These are phyloP conservation scores for Carex littledalei DNA, from an alignment of 176 grass and related monocot genomes.

Conservation along the genomic window DNA sequence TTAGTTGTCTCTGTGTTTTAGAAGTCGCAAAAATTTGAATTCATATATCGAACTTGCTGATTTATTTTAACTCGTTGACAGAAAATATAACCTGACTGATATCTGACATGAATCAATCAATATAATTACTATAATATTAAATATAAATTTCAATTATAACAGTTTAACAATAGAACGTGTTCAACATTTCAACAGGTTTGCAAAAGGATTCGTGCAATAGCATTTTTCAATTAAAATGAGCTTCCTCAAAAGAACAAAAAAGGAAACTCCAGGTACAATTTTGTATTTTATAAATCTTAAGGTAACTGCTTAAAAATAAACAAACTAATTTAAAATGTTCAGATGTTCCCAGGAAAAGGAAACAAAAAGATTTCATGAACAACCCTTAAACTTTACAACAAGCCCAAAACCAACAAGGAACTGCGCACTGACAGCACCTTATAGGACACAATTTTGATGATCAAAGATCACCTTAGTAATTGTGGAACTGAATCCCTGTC, in stretches of 20 bases:
- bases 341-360: background rate
- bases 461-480: background rate
- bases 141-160: background rate
- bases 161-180: background rate
- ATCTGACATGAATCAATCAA: background rate
- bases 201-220: background rate
- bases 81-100: background rate
- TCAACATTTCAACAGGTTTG: background rate
- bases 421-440: background rate
- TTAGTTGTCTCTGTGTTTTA: background rate
- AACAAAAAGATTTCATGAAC: background rate
- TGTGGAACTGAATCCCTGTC: background rate
- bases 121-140: background rate
- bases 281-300: background rate
- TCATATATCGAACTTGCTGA: background rate
- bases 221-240: background rate
- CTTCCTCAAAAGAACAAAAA: background rate
- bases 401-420: background rate
- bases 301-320: background rate
- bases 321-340: background rate
- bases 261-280: background rate
- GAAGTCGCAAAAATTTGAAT: background rate
- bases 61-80: background rate
- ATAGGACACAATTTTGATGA: background rate
- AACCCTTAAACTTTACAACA: conserved; percentile 13